Base-by-base conservation (phyloP, 768 basidiomycete species). In the Peribolospora kevripleyi region DNA sequence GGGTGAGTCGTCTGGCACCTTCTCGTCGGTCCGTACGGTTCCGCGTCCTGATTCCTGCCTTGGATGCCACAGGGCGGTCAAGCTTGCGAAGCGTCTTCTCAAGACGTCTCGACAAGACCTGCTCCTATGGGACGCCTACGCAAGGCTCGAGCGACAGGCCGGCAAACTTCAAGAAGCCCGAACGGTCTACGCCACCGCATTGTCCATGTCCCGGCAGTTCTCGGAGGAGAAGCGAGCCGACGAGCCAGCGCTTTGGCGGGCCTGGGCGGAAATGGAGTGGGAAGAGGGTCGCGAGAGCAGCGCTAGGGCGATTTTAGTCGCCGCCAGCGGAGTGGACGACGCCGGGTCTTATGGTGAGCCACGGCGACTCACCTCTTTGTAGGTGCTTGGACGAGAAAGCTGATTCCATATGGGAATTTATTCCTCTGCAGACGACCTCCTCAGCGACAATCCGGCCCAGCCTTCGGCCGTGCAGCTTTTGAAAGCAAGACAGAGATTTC, bases 261-360 rank as follows among this genome's bases (percentile, higher is more conserved):
- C 65, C 2, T 71, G 70, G 70, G 68, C 66, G 0, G 66, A 68
- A 56, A 63, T 70, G 65, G 70, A 71, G 55, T 67, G 60, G 62
- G 63, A 67, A 48, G 48, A 59, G 3, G 64, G 62, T 0, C 50
- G 61, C 2, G 45, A 59, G 3, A 50, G 36, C 51, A 5, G 57
- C 59, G 8, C 48, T 61, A 25, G 25, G 25, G 25, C 25, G 25
- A 25, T 25, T 25, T 25, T 25, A 1, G 40, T 51, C 40, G 51
- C 51, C 40, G 36, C 43, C 9, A n/a, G 41, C 41, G 51, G 40
- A 3, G 51, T 51, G n/a, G 45, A 37, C 6, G 53, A 38, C 7
- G 14, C 13, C n/a, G 13, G 42, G 45, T 25, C 25, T 25, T 25
- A 25, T 25, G 25, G 25, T 37, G 42, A 14, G 39, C 37, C 11